Conservation (phyloP, 2,329 filamentous ascomycete species). For the Sporothrix variecibatus region DNA sequence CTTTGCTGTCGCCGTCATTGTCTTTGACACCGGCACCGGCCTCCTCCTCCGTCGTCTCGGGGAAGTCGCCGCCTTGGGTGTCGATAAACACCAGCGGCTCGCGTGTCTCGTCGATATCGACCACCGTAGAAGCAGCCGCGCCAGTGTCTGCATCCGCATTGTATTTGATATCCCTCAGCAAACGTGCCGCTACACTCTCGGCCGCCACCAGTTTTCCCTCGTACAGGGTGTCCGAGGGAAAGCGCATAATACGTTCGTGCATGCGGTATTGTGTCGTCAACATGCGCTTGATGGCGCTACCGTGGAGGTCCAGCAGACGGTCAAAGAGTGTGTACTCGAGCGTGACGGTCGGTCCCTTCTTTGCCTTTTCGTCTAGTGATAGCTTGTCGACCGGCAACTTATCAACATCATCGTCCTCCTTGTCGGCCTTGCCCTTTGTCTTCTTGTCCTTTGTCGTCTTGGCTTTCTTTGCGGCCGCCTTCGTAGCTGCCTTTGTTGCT, state of each 20-base stretch:
- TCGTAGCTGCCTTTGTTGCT: slow-evolving; percentile 67
- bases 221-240: slow-evolving; percentile 88
- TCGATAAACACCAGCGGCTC: slow-evolving; percentile 93
- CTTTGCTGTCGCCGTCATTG: background rate
- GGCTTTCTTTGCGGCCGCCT: slow-evolving; percentile 39
- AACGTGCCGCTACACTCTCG: slow-evolving; percentile 70
- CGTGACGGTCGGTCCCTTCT: slow-evolving; percentile 44
- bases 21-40: slow-evolving; percentile 40
- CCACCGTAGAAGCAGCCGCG: slow-evolving; percentile 45
- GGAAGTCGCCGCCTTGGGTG: slow-evolving; percentile 91
- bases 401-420: background rate
- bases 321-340: slow-evolving; percentile 94
- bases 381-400: slow-evolving; percentile 34
- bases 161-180: slow-evolving; percentile 78
- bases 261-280: slow-evolving; percentile 97
- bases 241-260: slow-evolving; percentile 94
- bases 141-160: slow-evolving; percentile 38
- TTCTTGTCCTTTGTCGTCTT: background rate
- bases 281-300: slow-evolving; percentile 84
- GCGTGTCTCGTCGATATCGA: slow-evolving; percentile 79
- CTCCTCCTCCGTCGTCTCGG: slow-evolving; percentile 77
- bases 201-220: slow-evolving; percentile 78
- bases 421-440: background rate
- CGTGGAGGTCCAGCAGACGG: slow-evolving; percentile 78
- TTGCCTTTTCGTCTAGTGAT: slow-evolving; percentile 34